Evolutionary conservation across 1,284 basidiomycete genomes (phyloP), one percentile per base, ranked within the genome.

Genomic region (Entoloma clypeatum): DNA sequence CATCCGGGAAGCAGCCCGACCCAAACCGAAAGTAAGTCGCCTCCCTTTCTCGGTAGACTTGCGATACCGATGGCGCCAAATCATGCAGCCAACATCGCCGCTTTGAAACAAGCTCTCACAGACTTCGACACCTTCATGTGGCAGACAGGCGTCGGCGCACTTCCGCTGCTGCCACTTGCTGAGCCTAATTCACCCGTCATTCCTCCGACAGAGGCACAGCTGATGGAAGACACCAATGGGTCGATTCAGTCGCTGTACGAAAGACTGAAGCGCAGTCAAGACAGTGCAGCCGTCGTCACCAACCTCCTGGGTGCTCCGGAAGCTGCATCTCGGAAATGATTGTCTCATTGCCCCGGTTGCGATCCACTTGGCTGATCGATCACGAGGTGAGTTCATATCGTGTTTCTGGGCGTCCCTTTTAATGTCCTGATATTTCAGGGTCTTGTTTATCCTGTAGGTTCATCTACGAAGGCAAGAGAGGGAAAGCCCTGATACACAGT

Each of bases 51-150:
- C 23, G 22, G 19, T 18, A 13, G 36, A 18, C 28, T 22, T n/a
- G n/a, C n/a, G 14, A 16, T 9, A 3, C 17, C 23, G 27, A 19
- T 24, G 8, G 11, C 18, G 37, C 30, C 14, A 40, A 23, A 13
- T 34, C 31, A 36, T 36, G 19, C 44, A 75, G 75, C 68, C 6
- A 63, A 71, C 41, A 62, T 77, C 19, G 57, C 55, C 2, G 57
- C 66, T 2, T 59, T 79, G 19, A 74, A 72, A 44, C 69, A 75
- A 49, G 60, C 66, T 7, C 51, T 79, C 1, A 56, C 64, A 10
- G 41, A 60, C 3, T 57, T 79, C 21, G 56, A 62, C n/a, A 70
- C 75, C 8, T 44, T 68, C 19, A 62, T 79, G 44, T 62, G 66
- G 0, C 66, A 71, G 31, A 71, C 70, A 2, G 79, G 52, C 18